Conservation (phyloP, 768 basidiomycete species). For the Termitomyces sp. region DNA sequence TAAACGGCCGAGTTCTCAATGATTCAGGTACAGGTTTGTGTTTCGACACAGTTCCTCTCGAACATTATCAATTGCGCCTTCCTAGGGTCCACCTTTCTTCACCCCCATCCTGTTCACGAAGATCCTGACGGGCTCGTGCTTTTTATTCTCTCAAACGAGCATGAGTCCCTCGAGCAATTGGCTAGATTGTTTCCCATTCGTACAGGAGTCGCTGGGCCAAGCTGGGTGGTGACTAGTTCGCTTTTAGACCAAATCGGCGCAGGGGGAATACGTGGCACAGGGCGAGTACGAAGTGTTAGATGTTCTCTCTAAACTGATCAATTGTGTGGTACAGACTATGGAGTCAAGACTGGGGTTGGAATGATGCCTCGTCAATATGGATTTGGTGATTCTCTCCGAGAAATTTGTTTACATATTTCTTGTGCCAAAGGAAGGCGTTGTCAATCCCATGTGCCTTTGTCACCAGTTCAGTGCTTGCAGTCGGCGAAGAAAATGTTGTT, state of each 20-base stretch:
- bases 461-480: conserved; percentile 50
- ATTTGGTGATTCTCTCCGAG: conserved; percentile 10
- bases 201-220: conserved; percentile 72
- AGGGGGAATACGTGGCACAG: conserved; percentile 71
- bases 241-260: conserved; percentile 56
- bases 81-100: conserved; percentile 55
- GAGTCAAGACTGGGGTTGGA: conserved; percentile 37
- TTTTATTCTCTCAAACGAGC: conserved; percentile 58
- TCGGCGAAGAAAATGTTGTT: conserved; percentile 56
- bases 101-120: conserved; percentile 48
- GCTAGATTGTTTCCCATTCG: conserved; percentile 77
- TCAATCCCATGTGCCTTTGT: neutral
- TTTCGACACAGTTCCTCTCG: neutral
- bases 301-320: neutral
- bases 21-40: conserved; percentile 25
- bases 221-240: conserved; percentile 66
- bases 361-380: conserved; percentile 43
- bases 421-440: neutral
- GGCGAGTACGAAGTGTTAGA: conserved; percentile 40
- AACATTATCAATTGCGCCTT: neutral
- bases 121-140: conserved; percentile 30
- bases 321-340: conserved; percentile 16
- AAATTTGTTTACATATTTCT: neutral
- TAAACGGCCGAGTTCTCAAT: conserved; percentile 23
- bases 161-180: conserved; percentile 58